phyloP scores from a whole-genome alignment of 2,329 filamentous ascomycete genomes.

The Claviceps sp. region DNA sequence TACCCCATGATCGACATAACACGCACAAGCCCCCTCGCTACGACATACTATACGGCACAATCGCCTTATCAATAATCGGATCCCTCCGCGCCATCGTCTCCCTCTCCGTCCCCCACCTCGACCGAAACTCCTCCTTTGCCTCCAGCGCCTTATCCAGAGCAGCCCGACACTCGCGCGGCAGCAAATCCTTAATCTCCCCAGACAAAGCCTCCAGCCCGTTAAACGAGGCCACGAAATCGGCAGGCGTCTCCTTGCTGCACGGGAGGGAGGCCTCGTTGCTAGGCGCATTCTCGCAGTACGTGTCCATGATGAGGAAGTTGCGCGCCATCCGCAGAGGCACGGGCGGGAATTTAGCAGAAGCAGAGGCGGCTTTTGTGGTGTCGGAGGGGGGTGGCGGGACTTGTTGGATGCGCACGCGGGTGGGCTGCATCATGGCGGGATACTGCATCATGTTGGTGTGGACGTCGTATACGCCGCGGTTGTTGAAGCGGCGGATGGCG shows the following conservation, averaged over 20 bases:
- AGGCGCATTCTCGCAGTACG: conserved; percentile 37
- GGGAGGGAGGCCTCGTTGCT: conserved; percentile 31
- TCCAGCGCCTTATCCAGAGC: conserved; percentile 57
- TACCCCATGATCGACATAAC: background rate
- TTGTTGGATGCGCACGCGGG: conserved; percentile 70
- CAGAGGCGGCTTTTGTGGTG: conserved; percentile 10
- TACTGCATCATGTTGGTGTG: conserved; percentile 90
- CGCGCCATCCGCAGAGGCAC: conserved; percentile 36
- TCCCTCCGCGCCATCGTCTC: conserved; percentile 36
- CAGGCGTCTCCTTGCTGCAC: conserved; percentile 29
- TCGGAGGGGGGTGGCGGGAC: conserved; percentile 30
- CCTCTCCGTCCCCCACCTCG: conserved; percentile 57
- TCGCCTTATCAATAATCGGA: conserved; percentile 50
- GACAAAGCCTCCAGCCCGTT: conserved; percentile 50
- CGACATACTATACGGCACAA: conserved; percentile 42
- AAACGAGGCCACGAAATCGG: conserved; percentile 37
- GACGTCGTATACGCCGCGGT: conserved; percentile 74
- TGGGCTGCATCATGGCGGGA: conserved; percentile 78
- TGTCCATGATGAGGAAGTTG: conserved; percentile 45
- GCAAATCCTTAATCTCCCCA: conserved; percentile 49
- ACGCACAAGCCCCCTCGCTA: background rate
- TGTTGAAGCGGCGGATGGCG: conserved; percentile 52
- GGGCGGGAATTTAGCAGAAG: conserved; percentile 29
- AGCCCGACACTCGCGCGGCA: conserved; percentile 56
- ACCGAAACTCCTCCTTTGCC: conserved; percentile 59